Percentiles rank a stretch among this genome's conserved stretches.
Conservation (phyloP, 345 rosid genomes). For the Gossypium australe region DNA sequence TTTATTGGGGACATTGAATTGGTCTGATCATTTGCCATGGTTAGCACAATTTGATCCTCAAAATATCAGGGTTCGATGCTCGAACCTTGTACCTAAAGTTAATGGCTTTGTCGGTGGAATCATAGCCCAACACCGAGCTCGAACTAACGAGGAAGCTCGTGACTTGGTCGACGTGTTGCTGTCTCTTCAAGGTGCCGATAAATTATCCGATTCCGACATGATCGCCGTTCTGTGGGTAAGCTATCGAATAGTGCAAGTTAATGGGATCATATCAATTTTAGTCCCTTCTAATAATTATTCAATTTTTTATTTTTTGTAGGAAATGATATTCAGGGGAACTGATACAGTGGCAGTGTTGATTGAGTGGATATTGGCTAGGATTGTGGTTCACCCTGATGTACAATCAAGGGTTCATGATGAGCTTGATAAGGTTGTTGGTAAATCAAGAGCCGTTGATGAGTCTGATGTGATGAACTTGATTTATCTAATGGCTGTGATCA, state of each 20-base stretch:
- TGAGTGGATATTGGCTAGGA: slow-evolving; percentile 89
- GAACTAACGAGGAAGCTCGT: slow-evolving; percentile 21
- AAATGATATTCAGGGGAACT: slow-evolving; percentile 88
- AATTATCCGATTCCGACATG: slow-evolving; percentile 53
- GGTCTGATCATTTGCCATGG: slow-evolving; percentile 77
- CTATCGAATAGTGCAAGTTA: neutral
- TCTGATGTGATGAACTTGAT: slow-evolving; percentile 37
- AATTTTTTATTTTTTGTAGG: slow-evolving; percentile 30
- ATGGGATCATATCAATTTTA: too few species aligned
- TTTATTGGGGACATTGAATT: slow-evolving; percentile 51
- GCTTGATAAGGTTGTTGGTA: slow-evolving; percentile 54
- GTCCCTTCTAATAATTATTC: slow-evolving; percentile 1
- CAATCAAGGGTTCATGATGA: slow-evolving; percentile 71
- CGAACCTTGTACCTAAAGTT: slow-evolving; percentile 57
- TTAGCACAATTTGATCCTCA: slow-evolving; percentile 57
- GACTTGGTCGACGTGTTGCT: slow-evolving; percentile 73
- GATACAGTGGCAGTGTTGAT: slow-evolving; percentile 81
- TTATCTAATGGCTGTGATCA: slow-evolving; percentile 66
- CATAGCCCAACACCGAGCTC: slow-evolving; percentile 43
- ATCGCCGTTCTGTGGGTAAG: slow-evolving; percentile 82
- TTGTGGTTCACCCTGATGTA: slow-evolving; percentile 57
- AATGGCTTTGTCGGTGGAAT: slow-evolving; percentile 55
- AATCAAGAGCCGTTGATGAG: slow-evolving; percentile 49
- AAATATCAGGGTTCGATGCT: slow-evolving; percentile 59
- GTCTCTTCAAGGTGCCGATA: slow-evolving; percentile 54